Base-by-base conservation (phyloP, 148 eudicot species). In the Camellia lanceoleosa region DNA sequence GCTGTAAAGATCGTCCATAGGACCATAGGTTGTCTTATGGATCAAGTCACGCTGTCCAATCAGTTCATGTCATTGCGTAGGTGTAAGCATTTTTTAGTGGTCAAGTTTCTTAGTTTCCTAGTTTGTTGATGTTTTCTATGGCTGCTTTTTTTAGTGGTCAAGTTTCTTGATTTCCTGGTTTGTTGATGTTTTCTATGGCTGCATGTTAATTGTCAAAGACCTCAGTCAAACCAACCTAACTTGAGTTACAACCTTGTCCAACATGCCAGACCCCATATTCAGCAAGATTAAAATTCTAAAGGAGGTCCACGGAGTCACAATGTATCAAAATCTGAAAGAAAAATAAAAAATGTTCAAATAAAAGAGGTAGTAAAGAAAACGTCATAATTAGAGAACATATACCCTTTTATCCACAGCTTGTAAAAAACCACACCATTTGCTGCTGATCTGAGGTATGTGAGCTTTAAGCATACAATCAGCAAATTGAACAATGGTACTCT, bases 401-500 rank as follows among this genome's bases (percentile, higher is more conserved):
- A 96, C 99, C 92, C 79, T 85, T 83, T 77, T 84, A 80, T 96
- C 86, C 80, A 90, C 64, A 75, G 88, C 90, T 78, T 83, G 84
- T 58, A 96, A 81, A 82, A 85, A 79, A 73, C 79, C 79, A 73
- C 69, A 80, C 98, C 97, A 92, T 78, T 87, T 86, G 77, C 83
- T 89, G 79, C 73, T 83, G 65, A 83, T 52, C 46, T 41, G 67
- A 19, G 92, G 90, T 44, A 75, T 76, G 41, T 71, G 75, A 76
- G 67, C 74, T 85, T 84, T 83, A 61, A 90, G 82, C 68, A 96
- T 46, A 79, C 79, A 85, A 69, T 87, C 90, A 77, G 89, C 71
- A 89, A 96, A 96, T 70, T 90, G 84, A 63, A 89, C 72, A 64
- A 91, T 84, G 46, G 90, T 85, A 88, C 93, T 88, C 80, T 92